phyloP scores from a whole-genome alignment of 179 eudicot genomes.

The Vitellaria paradoxa region DNA sequence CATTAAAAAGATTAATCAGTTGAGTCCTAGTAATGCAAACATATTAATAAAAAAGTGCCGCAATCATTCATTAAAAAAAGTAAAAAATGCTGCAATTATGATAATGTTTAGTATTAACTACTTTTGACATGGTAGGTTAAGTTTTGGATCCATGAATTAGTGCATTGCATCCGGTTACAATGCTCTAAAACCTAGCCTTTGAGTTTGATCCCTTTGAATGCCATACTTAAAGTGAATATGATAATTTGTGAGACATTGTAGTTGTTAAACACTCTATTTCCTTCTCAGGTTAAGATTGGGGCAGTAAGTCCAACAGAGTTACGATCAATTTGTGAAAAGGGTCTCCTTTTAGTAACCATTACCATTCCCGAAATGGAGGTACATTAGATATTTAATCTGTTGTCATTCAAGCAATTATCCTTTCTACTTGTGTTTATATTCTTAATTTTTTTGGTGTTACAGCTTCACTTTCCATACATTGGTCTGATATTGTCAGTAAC shows the following conservation, averaged over 20 bases:
- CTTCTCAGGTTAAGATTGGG: slow-evolving; percentile 58
- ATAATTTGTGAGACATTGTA: background rate
- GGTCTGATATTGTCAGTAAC: background rate
- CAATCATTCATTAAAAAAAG: no score
- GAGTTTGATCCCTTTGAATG: slow-evolving; percentile 8
- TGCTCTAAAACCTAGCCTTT: background rate
- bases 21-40: background rate
- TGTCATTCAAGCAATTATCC: background rate
- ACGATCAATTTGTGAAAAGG: slow-evolving; percentile 86
- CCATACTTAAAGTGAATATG: background rate
- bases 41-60: background rate
- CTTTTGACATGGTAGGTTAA: background rate
- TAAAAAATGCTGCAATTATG: background rate
- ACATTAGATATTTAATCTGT: slow-evolving; percentile 9
- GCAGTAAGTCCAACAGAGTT: slow-evolving; percentile 56
- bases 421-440: background rate
- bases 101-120: background rate
- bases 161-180: background rate
- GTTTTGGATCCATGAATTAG: background rate
- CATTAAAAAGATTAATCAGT: background rate
- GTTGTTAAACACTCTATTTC: slow-evolving; percentile 18
- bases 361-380: slow-evolving; percentile 99
- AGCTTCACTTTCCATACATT: background rate
- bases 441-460: background rate
- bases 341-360: slow-evolving; percentile 83